Percentiles rank a stretch among this genome's conserved stretches.
These are phyloP conservation scores for Medicago arabica DNA, from an alignment of 306 rosid species.

Conservation along the genomic window DNA sequence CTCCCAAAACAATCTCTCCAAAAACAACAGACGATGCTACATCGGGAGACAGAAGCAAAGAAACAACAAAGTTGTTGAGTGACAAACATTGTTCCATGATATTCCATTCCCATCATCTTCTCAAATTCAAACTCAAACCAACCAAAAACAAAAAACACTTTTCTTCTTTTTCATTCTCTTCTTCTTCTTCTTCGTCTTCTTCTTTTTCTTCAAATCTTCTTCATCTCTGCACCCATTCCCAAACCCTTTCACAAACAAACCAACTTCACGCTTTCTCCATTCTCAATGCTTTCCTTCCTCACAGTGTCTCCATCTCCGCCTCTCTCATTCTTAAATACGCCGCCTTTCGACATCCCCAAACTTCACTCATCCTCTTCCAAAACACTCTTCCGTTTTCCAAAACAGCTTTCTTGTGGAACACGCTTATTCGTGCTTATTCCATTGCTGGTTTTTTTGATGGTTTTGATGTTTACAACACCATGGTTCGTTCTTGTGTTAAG, in stretches of 20 bases:
- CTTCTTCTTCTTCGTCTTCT: slow-evolving; percentile 34
- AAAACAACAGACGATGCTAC: background rate
- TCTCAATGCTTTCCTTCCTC: slow-evolving; percentile 66
- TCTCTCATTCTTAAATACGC: slow-evolving; percentile 81
- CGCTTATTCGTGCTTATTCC: slow-evolving; percentile 71
- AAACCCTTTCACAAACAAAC: slow-evolving; percentile 63
- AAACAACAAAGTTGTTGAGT: background rate
- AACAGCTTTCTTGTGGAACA: slow-evolving; percentile 78
- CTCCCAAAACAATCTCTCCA: too few relatives aligned
- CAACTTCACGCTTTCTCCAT: slow-evolving; percentile 73
- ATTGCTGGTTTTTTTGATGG: slow-evolving; percentile 57
- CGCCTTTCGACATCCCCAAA: slow-evolving; percentile 46
- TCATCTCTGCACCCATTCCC: slow-evolving; percentile 47
- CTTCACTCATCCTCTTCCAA: slow-evolving; percentile 57
- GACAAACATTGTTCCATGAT: background rate
- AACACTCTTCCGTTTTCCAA: slow-evolving; percentile 53
- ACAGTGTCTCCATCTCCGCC: slow-evolving; percentile 72
- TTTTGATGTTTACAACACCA: slow-evolving; percentile 61
- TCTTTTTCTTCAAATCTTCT: slow-evolving; percentile 50
- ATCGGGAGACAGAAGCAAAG: background rate
- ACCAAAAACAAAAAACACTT: slow-evolving; percentile 4
- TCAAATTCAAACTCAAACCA: slow-evolving; percentile 12
- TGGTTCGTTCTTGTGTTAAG: slow-evolving; percentile 62
- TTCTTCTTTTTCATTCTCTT: slow-evolving; percentile 12
- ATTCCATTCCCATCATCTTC: slow-evolving; percentile 43